Base-by-base conservation (phyloP, 345 rosid species). In the Anastatica hierochuntica region DNA sequence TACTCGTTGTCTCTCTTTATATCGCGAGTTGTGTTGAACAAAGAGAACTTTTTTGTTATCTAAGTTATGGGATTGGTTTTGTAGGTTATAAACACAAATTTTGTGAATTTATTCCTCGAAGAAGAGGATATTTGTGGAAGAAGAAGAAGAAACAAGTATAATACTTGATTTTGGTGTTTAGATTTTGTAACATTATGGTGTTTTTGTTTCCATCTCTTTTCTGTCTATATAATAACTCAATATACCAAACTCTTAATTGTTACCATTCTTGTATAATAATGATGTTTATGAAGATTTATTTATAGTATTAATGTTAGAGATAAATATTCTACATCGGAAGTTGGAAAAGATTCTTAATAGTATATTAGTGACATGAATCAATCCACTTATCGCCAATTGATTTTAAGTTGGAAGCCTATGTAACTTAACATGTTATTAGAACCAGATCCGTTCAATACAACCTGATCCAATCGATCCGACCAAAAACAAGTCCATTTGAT, bases 261-360 rank as follows among this genome's bases (percentile, higher is more conserved):
- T 30, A 50, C 20, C 29, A 51, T 43, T 66, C 60, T 19, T 66
- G 65, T 66, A 36, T 27, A 50, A 58, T 66, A 66, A 51, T n/a
- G n/a, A n/a, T n/a, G n/a, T n/a, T n/a, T n/a, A n/a, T n/a, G n/a
- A n/a, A n/a, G n/a, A n/a, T n/a, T n/a, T n/a, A n/a, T n/a, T n/a
- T n/a, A n/a, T n/a, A n/a, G n/a, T n/a, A n/a, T n/a, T n/a, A n/a
- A n/a, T n/a, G n/a, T n/a, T n/a, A n/a, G n/a, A n/a, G n/a, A n/a
- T n/a, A n/a, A n/a, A n/a, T n/a, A n/a, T n/a, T n/a, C n/a, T n/a
- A n/a, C n/a, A n/a, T n/a, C n/a, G n/a, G n/a, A n/a, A n/a, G n/a
- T n/a, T n/a, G n/a, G n/a, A n/a, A n/a, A n/a, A n/a, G n/a, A n/a
- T n/a, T n/a, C n/a, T n/a, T n/a, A n/a, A n/a, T n/a, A n/a, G n/a